Conservation (phyloP, 257 asterid species). For the Plectranthus barbatus region DNA sequence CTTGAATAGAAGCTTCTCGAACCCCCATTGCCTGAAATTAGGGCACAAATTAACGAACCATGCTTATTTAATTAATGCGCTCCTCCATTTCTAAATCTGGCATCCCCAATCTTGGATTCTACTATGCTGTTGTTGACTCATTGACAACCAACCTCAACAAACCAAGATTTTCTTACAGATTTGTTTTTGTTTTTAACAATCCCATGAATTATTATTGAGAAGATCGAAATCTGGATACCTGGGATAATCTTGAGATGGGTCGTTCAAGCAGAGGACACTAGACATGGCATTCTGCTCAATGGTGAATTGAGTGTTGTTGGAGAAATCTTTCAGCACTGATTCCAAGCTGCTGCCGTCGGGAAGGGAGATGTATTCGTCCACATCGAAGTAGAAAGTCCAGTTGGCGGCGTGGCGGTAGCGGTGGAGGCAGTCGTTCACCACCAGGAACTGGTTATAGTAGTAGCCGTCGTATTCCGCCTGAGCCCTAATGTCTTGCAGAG, state of each 20-base stretch:
- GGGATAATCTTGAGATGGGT: conserved; percentile 27
- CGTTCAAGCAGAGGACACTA: conserved; percentile 39
- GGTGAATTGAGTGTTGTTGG: conserved; percentile 52
- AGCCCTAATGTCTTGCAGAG: conserved; percentile 47
- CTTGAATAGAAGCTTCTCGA: conserved; percentile 45
- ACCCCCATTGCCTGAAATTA: conserved; percentile 46
- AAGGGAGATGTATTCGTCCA: conserved; percentile 49
- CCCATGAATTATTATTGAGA: too few relatives aligned
- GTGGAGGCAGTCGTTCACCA: conserved; percentile 64
- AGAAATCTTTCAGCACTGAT: conserved; percentile 32
- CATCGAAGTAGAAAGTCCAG: conserved; percentile 59
- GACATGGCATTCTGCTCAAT: conserved; percentile 62
- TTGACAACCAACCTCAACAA: too few relatives aligned
- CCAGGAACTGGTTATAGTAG: conserved; percentile 52
- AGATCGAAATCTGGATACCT: too few relatives aligned
- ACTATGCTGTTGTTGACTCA: too few relatives aligned
- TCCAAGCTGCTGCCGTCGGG: conserved; percentile 39
- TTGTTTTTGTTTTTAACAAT: too few relatives aligned
- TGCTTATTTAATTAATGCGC: too few relatives aligned
- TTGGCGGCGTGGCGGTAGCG: conserved; percentile 45
- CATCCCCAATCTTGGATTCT: too few relatives aligned
- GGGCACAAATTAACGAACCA: too few relatives aligned
- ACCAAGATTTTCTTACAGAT: too few relatives aligned
- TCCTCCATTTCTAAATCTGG: too few relatives aligned
- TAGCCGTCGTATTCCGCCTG: conserved; percentile 56